Base-by-base conservation (phyloP, 495 filamentous ascomycete genomes). In the Penicillium longicatenatum region DNA sequence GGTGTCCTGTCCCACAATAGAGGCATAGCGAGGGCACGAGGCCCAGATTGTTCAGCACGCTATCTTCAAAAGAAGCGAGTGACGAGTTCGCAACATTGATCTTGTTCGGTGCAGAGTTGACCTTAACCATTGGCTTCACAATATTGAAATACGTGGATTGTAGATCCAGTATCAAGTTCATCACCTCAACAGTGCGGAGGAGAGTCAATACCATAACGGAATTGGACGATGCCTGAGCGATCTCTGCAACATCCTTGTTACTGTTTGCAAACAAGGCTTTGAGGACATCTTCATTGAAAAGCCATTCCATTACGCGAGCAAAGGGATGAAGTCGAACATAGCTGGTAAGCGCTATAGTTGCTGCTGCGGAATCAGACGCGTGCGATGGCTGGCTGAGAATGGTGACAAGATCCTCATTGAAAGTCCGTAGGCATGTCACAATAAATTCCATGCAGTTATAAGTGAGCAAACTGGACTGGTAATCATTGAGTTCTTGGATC, bases 251-350 rank as follows among this genome's bases (percentile, higher is more conserved):
- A 63, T 94, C 82, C 66, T 93, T 85, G 52, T 90, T 85, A 37
- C 92, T 84, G 12, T 86, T 84, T 50, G 84, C 79, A 66, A 97
- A 92, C 14, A 99, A 71, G 20, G 86, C 84, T 59, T 81, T 81
- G 53, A 96, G 81, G 22, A 96, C 91, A 59, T 90, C 91, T 61
- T 94, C 90, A 63, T 96, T 96, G 68, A 96, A 97, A 70, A 98
- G 81, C 90, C 95, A 98, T 69, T 98, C 95, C 85, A 96, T 94
- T 21, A 92, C 89, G 37, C 94, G 84, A 19, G 89, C 85, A 63
- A 97, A 97, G 9, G 94, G 92, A 73, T 99, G 94, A 22, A 97
- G 80, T 6, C 86, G 83, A 54, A 91, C 82, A 63, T 99, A 99
- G 16, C 79, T 79, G 46, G 84, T 79, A 24, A 98, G 72, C 19